phyloP scores from a whole-genome alignment of 768 basidiomycete genomes.

The Austroboletus eburneus region DNA sequence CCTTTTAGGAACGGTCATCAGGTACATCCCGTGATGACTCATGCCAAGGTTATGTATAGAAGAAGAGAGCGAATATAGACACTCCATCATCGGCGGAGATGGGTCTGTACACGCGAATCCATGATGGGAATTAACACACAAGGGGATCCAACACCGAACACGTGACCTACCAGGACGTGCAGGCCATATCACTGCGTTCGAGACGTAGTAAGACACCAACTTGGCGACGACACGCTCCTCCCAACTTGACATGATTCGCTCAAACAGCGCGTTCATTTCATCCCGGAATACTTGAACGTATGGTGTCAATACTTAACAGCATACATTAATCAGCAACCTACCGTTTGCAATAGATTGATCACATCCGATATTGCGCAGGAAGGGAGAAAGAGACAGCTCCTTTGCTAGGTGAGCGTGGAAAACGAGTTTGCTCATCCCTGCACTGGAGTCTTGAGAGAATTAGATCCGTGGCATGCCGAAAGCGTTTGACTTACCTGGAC shows the following conservation, averaged over 20 bases:
- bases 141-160: slow-evolving; percentile 2
- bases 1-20: slow-evolving; percentile 34
- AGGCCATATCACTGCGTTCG: slow-evolving; percentile 4
- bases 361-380: slow-evolving; percentile 44
- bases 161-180: slow-evolving; percentile 10
- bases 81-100: slow-evolving; percentile 51
- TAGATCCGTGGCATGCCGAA: background rate
- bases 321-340: slow-evolving; percentile 19
- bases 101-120: slow-evolving; percentile 34
- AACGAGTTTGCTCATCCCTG: slow-evolving; percentile 33
- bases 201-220: slow-evolving; percentile 18
- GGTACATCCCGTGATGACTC: slow-evolving; percentile 34
- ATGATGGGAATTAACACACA: slow-evolving; percentile 13
- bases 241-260: slow-evolving; percentile 52
- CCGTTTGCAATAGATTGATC: slow-evolving; percentile 33
- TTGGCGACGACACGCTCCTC: slow-evolving; percentile 38
- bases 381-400: slow-evolving; percentile 42
- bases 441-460: slow-evolving; percentile 7
- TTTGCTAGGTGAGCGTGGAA: slow-evolving; percentile 49
- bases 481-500: slow-evolving; percentile 32
- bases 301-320: slow-evolving; percentile 4
- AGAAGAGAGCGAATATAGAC: slow-evolving; percentile 50
- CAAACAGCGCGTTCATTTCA: slow-evolving; percentile 38
- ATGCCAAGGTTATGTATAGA: slow-evolving; percentile 55
- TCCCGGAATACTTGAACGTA: slow-evolving; percentile 45